phyloP scores from a whole-genome alignment of 2,329 filamentous ascomycete genomes.

The Emericellopsis cladophorae region DNA sequence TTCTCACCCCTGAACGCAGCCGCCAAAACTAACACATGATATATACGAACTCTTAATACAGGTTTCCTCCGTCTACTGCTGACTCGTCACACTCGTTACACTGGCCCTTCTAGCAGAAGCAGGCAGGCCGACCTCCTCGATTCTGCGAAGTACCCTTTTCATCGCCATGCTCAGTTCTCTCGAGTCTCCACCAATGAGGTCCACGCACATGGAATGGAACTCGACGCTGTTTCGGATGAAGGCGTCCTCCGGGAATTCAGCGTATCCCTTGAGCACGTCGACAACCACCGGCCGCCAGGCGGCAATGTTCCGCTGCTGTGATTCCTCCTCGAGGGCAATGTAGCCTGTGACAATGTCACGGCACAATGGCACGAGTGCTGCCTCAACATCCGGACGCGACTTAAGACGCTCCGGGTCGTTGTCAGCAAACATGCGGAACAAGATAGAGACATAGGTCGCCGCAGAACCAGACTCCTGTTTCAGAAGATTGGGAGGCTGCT shows the following conservation, averaged over 20 bases:
- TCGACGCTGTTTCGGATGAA: constrained; percentile 69
- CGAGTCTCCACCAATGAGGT: constrained; percentile 70
- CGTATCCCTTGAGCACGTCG: constrained; percentile 88
- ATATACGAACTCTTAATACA: too few species aligned
- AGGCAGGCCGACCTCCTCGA: constrained; percentile 65
- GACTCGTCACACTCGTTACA: too few species aligned
- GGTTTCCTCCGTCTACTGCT: too few species aligned
- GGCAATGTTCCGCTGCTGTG: constrained; percentile 90
- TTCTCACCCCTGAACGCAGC: too few species aligned
- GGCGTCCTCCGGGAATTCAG: constrained; percentile 65
- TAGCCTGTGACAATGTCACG: constrained; percentile 87
- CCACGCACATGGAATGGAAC: constrained; percentile 80
- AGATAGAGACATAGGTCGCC: constrained; percentile 87
- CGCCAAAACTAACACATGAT: too few species aligned
- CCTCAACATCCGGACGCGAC: constrained; percentile 73
- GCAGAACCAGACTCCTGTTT: constrained; percentile 94
- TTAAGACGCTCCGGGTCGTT: constrained; percentile 69
- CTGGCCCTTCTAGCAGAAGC: constrained; percentile 15
- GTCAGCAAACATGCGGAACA: constrained; percentile 96
- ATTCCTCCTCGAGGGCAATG: constrained; percentile 81
- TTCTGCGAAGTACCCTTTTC: constrained; percentile 62
- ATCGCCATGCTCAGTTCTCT: constrained; percentile 67
- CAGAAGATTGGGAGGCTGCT: constrained; percentile 90
- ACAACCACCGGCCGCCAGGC: constrained; percentile 97
- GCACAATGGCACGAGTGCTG: constrained; percentile 85